Base-by-base conservation (phyloP, 148 eudicot species). In the Vaccinium myrtillus region DNA sequence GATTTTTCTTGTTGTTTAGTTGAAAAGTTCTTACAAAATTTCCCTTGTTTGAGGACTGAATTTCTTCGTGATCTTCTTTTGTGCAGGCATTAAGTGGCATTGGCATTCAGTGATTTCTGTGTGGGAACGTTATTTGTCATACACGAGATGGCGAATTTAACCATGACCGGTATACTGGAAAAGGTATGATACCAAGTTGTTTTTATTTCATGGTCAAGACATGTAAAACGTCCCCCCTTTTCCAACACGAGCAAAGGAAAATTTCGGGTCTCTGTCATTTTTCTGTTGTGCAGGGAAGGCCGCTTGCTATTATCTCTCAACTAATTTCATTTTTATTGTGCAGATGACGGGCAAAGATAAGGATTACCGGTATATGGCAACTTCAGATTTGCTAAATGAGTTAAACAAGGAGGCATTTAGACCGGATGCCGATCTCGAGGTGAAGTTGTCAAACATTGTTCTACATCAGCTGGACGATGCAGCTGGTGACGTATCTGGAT, bases 391-490 rank as follows among this genome's bases (percentile, higher is more conserved):
- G 92, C 90, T 96, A 30, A 94, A 94, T 87, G 99, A 94, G 86
- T 90, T 96, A 83, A 94, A 91, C 89, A 96, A 92, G 86, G 98
- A 95, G 49, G 98, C 90, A 5, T 95, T 96, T 86, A 92, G 89
- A 91, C 88, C 89, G 78, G 99, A 95, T 88, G 78, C 85, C 73
- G 98, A 96, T 80, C 90, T 94, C 65, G 95, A 94, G 90, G 88
- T 91, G 81, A 97, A 95, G 86, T 84, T 97, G 91, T 92, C 94
- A 23, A 93, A 87, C 84, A 93, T 91, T 75, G 91, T 94, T 81
- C 89, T 97, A 61, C 99, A 95, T 84, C 99, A 97, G 87, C 98
- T 97, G 74, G 95, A 97, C 86, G 99, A 97, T 88, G 95, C 95
- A 61, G 95, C 99, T 50, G 98, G 98, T 58, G 99, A 97, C 87